These are phyloP conservation scores for Exophiala mesophila DNA, from an alignment of 2,329 filamentous ascomycete species.

Conservation along the genomic window DNA sequence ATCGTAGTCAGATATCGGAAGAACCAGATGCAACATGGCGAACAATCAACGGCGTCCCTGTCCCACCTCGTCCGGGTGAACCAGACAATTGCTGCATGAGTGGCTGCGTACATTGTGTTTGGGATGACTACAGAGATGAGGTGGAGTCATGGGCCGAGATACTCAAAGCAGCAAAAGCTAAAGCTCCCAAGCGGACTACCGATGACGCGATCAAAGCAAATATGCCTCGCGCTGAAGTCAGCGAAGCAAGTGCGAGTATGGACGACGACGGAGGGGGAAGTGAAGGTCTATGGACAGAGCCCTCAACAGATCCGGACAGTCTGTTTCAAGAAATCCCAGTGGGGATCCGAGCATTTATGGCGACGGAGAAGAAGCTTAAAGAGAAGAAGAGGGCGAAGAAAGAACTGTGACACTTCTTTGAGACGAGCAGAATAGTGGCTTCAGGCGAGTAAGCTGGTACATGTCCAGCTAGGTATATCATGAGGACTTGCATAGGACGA, in stretches of 20 bases:
- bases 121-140: slow-evolving; percentile 87
- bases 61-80: slow-evolving; percentile 80
- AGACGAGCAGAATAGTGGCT: no score
- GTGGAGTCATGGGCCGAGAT: slow-evolving; percentile 79
- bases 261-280: slow-evolving; percentile 77
- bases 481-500: no score
- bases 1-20: slow-evolving; percentile 53
- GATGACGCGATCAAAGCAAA: slow-evolving; percentile 27
- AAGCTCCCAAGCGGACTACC: slow-evolving; percentile 12
- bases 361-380: slow-evolving; percentile 85
- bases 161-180: slow-evolving; percentile 56
- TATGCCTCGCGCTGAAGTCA: slow-evolving; percentile 36
- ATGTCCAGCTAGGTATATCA: no score
- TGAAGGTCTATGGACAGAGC: slow-evolving; percentile 59
- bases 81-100: slow-evolving; percentile 99
- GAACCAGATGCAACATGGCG: slow-evolving; percentile 50
- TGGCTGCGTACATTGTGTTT: slow-evolving; percentile 95
- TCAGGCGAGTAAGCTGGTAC: no score
- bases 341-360: slow-evolving; percentile 95
- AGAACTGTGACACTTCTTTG: no score
- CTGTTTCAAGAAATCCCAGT: slow-evolving; percentile 79
- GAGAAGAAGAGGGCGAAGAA: slow-evolving; percentile 62
- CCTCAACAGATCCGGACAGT: slow-evolving; percentile 38
- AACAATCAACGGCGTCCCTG: slow-evolving; percentile 67
- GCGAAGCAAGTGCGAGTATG: slow-evolving; percentile 57